phyloP scores from a whole-genome alignment of 1,139 yeast genomes.

The Ashbya aceris region DNA sequence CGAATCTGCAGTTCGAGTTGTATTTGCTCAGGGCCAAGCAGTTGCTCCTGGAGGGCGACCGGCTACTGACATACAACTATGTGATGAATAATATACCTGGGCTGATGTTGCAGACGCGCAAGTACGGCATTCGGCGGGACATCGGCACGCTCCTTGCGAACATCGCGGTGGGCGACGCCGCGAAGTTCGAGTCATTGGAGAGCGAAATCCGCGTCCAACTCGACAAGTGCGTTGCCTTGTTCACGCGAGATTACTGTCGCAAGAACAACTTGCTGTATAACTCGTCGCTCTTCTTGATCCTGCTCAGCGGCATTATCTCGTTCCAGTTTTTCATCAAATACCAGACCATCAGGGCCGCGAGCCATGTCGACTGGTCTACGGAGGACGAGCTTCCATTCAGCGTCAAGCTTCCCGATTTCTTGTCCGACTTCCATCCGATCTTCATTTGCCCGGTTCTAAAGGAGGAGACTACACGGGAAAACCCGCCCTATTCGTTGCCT shows the following conservation, averaged over 20 bases:
- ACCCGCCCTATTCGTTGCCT: constrained; percentile 55
- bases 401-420: constrained; percentile 41
- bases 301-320: constrained; percentile 63
- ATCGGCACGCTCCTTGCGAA: constrained; percentile 21
- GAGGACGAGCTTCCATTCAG: constrained; percentile 53
- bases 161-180: constrained; percentile 15
- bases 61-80: constrained; percentile 17
- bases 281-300: constrained; percentile 59
- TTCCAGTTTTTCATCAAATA: constrained; percentile 67
- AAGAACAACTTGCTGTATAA: constrained; percentile 55
- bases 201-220: constrained; percentile 15
- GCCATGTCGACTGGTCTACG: constrained; percentile 47
- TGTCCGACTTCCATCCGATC: constrained; percentile 63
- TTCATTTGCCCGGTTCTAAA: constrained; percentile 88
- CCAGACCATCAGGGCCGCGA: constrained; percentile 36
- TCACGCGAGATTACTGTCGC: constrained; percentile 61
- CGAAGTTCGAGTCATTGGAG: constrained; percentile 6
- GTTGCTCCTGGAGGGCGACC: constrained; percentile 14
- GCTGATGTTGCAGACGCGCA: constrained; percentile 9
- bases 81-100: constrained; percentile 16
- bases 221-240: constrained; percentile 32
- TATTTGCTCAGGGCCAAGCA: constrained; percentile 20
- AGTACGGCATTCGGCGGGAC: constrained; percentile 9
- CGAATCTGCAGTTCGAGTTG: constrained; percentile 20
- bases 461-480: constrained; percentile 58